Evolutionary conservation across 805 yeast genomes (phyloP), one percentile per base, ranked within the genome.

Genomic region (Ogataea glucozyma): DNA sequence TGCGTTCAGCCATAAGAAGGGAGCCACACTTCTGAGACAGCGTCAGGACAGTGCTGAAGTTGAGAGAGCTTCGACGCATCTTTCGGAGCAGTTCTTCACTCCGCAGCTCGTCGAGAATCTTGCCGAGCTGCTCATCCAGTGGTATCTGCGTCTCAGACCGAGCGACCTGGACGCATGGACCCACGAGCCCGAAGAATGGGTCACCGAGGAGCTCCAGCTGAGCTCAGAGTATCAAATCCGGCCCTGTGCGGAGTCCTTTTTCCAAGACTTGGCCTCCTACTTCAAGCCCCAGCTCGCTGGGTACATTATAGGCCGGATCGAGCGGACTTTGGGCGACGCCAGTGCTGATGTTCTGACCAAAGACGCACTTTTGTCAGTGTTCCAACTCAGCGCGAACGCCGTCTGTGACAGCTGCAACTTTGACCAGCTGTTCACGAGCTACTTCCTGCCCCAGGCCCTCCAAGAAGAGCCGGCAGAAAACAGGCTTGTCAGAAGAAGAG

Each of bases 161-260:
- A 62, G 75, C 1, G 97, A 90, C 58, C 62, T 91, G 36, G 95
- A 86, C 53, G 69, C 78, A 27, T 93, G 98, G 98, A 60, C 71
- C 10, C 62, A 75, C 13, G 96, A 89, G 46, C 97, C 98, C 0
- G 98, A 89, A 60, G 97, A 88, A 61, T 93, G 95, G 88, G 81
- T 86, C 16, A 81, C 82, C 49, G 96, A 88, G 56, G 95, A 89
- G 52, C 67, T 83, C 44, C 75, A 81, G 38, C 69, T 79, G 4
- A 82, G 84, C 57, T 88, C 87, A 81, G 97, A 90, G 58, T 88
- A 70, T 60, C 90, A 86, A 58, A 73, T 89, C 10, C 71, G 95
- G 43, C 88, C 91, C 3, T 88, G 97, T 64, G 88, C 96, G 0
- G 96, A 88, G 53, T 82, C 82, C 57, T 81, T 88, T 51, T 89